A percentile compares a stretch with the other conserved stretches of the same genome.
phyloP scores from a whole-genome alignment of 2,329 filamentous ascomycete species.

The Aspergillus luchuensis region DNA sequence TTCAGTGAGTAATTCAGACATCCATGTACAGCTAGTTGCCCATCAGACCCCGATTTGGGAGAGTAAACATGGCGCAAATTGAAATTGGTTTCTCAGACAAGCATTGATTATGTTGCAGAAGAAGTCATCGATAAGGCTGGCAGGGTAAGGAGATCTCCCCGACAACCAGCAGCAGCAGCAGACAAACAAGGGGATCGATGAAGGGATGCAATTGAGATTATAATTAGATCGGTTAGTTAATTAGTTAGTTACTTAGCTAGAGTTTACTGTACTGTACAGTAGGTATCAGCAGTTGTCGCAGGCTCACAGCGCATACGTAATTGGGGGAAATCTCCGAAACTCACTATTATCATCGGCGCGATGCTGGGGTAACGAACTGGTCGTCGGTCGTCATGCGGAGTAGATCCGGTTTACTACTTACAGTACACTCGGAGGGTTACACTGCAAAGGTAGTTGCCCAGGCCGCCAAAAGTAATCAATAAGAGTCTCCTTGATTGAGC shows the following conservation, averaged over 20 bases:
- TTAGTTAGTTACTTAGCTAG: too few species aligned
- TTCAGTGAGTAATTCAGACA: too few species aligned
- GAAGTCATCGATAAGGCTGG: neutral
- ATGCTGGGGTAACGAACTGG: constrained; percentile 4
- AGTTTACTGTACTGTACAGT: neutral
- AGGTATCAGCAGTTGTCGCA: neutral
- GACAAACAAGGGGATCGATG: neutral
- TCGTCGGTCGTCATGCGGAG: neutral
- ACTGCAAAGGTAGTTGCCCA: neutral
- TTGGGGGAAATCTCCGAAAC: neutral
- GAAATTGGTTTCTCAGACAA: too few species aligned
- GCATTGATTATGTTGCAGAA: neutral
- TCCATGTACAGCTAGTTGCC: too few species aligned
- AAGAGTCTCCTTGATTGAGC: constrained; percentile 3
- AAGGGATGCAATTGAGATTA: neutral
- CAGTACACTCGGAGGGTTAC: neutral
- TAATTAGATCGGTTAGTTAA: too few species aligned
- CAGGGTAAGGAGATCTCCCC: neutral
- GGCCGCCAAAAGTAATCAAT: neutral
- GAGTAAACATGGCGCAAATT: too few species aligned
- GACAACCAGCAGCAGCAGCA: neutral
- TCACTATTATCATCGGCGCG: neutral
- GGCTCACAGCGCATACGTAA: constrained; percentile 1
- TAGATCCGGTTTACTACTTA: neutral
- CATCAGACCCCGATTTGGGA: too few species aligned